phyloP scores from a whole-genome alignment of 768 basidiomycete species.

The Serendipita sp. region DNA sequence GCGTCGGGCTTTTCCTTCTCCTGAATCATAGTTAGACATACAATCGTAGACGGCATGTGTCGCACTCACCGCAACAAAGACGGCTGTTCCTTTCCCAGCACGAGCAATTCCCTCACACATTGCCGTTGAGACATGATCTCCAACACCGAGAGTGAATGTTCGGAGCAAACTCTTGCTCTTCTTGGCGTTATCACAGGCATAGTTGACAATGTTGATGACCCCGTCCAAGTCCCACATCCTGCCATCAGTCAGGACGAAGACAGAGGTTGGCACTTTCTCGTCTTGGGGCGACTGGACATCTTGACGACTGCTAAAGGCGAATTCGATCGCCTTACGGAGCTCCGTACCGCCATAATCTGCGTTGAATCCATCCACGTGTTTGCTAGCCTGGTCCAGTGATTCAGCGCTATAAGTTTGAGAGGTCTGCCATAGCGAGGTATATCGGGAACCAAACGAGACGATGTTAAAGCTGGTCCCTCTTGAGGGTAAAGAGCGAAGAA shows the following conservation, averaged over 20 bases:
- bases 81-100: conserved; percentile 34
- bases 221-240: background rate
- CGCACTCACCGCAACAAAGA: conserved; percentile 32
- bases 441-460: conserved; percentile 33
- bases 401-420: conserved; percentile 16
- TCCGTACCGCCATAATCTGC: conserved; percentile 40
- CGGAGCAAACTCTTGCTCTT: conserved; percentile 19
- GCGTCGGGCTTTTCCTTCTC: too few relatives aligned
- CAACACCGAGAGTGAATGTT: conserved; percentile 46
- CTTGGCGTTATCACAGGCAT: background rate
- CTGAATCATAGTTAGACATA: too few relatives aligned
- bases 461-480: conserved; percentile 37
- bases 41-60: too few relatives aligned
- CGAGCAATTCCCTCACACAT: conserved; percentile 40
- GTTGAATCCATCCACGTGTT: conserved; percentile 25
- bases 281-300: conserved; percentile 1
- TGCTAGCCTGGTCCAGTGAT: conserved; percentile 10
- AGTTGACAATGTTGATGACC: background rate
- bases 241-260: conserved; percentile 50
- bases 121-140: conserved; percentile 30
- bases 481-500: conserved; percentile 35
- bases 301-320: conserved; percentile 24
- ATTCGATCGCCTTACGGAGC: conserved; percentile 27
- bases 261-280: conserved; percentile 23
- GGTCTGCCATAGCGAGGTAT: conserved; percentile 22